A percentile compares a stretch with the other conserved stretches of the same genome.
phyloP scores from a whole-genome alignment of 306 rosid genomes.

The Cicer judaicum region DNA sequence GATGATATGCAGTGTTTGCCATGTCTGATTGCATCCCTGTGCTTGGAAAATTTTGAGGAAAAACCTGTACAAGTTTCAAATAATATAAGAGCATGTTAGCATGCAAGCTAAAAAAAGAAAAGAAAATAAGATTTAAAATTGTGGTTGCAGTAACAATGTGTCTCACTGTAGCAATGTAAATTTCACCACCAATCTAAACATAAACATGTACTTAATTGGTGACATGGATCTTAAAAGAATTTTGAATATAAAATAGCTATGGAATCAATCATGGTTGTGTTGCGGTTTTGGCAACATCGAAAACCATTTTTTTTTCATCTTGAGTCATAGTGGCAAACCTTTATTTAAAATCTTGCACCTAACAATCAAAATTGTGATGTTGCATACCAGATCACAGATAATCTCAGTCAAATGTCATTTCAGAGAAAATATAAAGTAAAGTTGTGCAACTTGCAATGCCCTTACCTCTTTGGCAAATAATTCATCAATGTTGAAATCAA shows the following conservation, averaged over 20 bases:
- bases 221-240: too few species aligned
- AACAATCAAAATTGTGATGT: background rate
- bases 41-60: constrained; percentile 64
- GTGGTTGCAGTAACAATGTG: background rate
- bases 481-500: constrained; percentile 87
- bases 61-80: constrained; percentile 56
- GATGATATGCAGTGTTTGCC: constrained; percentile 59
- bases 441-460: background rate
- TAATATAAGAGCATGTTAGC: constrained; percentile 24
- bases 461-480: constrained; percentile 83
- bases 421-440: background rate
- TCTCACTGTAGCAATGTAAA: too few species aligned
- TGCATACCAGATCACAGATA: background rate
- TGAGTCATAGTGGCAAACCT: too few species aligned
- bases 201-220: too few species aligned
- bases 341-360: background rate
- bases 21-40: constrained; percentile 64
- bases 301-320: too few species aligned
- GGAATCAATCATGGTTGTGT: background rate
- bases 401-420: too few species aligned
- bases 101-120: constrained; percentile 1
- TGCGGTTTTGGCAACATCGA: too few species aligned
- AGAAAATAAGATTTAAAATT: background rate
- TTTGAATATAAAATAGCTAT: too few species aligned
- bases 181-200: too few species aligned